These are phyloP conservation scores for Clavispora fructus DNA, from an alignment of 805 yeast genomes.

Conservation along the genomic window DNA sequence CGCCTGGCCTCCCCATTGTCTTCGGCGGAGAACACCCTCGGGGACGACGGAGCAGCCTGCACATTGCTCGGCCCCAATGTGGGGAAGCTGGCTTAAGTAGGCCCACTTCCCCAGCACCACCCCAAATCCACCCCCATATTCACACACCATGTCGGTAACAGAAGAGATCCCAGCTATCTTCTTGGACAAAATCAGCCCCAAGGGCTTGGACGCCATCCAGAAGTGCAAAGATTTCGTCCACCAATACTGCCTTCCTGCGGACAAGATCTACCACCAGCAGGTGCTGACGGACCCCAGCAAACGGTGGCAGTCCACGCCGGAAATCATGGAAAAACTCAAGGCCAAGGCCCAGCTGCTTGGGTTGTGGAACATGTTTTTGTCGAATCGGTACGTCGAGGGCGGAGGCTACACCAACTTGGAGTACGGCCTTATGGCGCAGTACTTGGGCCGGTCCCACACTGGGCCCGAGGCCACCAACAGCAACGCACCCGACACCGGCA, in stretches of 20 bases:
- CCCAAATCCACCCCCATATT: background rate
- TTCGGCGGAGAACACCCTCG: background rate
- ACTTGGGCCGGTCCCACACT: conserved; percentile 48
- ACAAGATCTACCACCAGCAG: conserved; percentile 38
- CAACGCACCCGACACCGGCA: conserved; percentile 62
- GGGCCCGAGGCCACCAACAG: conserved; percentile 61
- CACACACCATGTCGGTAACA: conserved; percentile 11
- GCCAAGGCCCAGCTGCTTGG: conserved; percentile 47
- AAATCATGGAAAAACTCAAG: conserved; percentile 47
- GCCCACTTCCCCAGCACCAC: background rate
- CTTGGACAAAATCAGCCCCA: conserved; percentile 29
- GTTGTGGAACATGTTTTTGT: conserved; percentile 57
- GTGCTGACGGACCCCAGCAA: conserved; percentile 31
- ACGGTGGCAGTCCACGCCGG: conserved; percentile 47
- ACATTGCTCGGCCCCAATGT: conserved; percentile 2
- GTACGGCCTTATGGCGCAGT: conserved; percentile 61
- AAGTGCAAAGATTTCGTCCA: conserved; percentile 47
- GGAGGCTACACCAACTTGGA: conserved; percentile 59
- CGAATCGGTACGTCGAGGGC: conserved; percentile 44
- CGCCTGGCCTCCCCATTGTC: too few relatives aligned
- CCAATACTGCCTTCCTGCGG: conserved; percentile 54
- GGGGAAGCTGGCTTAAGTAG: conserved; percentile 5
- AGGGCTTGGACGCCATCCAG: conserved; percentile 35
- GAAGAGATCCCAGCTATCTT: conserved; percentile 40
- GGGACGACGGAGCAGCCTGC: background rate